Evolutionary conservation across 2,329 filamentous ascomycete species (phyloP), one percentile per base, ranked within the genome.

Genomic region (Alternaria brassicicola): DNA sequence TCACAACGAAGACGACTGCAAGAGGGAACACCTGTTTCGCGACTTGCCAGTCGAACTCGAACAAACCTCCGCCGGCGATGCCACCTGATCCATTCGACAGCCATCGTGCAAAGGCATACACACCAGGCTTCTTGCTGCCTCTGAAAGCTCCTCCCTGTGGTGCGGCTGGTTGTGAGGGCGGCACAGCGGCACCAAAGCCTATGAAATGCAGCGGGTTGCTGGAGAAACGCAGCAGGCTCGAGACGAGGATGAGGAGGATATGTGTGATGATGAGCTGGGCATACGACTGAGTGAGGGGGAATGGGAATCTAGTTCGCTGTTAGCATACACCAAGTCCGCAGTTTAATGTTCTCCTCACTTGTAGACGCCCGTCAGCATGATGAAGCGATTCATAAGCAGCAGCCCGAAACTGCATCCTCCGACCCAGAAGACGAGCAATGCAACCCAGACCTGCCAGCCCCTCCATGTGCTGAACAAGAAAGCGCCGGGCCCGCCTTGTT

Each of bases 11-110:
- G 47, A 84, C 77, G 12, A 83, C 69, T 1, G 83, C 81, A 8
- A 83, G 69, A 12, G 82, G 82, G 1, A 84, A 69, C 19, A 82
- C 80, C 54, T 80, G 79, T 58, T 78, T 80, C 1, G 78, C 82
- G n/a, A 81, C 76, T 36, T 75, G 68, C 58, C 72, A 74, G 53
- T 85, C 81, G 52, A 85, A 83, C 60, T 84, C 83, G 53, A 85
- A 82, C 3, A 85, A 65, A 8, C 83, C 82, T 17, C 82, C 83
- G n/a, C 83, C 82, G 30, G 83, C 81, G 59, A 84, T 83, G 15
- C 82, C 81, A 4, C 81, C 80, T 0, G 78, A 79, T 10, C 78
- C 78, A 54, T 75, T 75, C 12, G 68, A 52, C 61, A 82, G 56
- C 76, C 78, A 76, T 47, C 65, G 69, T n/a, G 61, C 65, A 55